These are phyloP conservation scores for Vicia sativa DNA, from an alignment of 306 rosid genomes.

Conservation along the genomic window DNA sequence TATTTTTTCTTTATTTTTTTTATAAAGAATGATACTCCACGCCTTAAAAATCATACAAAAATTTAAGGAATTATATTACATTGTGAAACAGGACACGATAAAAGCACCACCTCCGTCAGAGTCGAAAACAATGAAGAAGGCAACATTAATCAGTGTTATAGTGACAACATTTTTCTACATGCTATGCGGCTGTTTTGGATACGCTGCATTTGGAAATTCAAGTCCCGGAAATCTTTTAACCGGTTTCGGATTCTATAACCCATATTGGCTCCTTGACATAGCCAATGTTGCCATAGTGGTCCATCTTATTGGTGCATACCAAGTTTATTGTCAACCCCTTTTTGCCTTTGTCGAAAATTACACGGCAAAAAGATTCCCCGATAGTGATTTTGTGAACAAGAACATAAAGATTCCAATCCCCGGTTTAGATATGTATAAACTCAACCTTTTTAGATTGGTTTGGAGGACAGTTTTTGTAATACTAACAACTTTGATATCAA, in stretches of 20 bases:
- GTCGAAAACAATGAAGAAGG: conserved; percentile 72
- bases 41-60: background rate
- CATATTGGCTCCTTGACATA: conserved; percentile 78
- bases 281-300: conserved; percentile 79
- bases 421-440: conserved; percentile 38
- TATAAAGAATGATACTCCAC: background rate
- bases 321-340: conserved; percentile 75
- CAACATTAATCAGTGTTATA: conserved; percentile 52
- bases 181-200: conserved; percentile 82
- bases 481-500: conserved; percentile 54
- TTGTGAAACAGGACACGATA: conserved; percentile 60
- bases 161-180: conserved; percentile 77
- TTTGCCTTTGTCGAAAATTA: conserved; percentile 65
- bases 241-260: conserved; percentile 77
- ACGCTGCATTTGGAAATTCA: conserved; percentile 71
- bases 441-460: conserved; percentile 61
- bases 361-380: conserved; percentile 42
- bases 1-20: background rate
- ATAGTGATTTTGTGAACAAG: conserved; percentile 53
- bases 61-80: background rate
- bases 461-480: conserved; percentile 75
- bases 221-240: conserved; percentile 81
- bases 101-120: conserved; percentile 79
- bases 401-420: conserved; percentile 46
- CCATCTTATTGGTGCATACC: conserved; percentile 88